Evolutionary conservation across 495 filamentous ascomycete genomes (phyloP).

Genomic region (Pseudevernia furfuracea): DNA sequence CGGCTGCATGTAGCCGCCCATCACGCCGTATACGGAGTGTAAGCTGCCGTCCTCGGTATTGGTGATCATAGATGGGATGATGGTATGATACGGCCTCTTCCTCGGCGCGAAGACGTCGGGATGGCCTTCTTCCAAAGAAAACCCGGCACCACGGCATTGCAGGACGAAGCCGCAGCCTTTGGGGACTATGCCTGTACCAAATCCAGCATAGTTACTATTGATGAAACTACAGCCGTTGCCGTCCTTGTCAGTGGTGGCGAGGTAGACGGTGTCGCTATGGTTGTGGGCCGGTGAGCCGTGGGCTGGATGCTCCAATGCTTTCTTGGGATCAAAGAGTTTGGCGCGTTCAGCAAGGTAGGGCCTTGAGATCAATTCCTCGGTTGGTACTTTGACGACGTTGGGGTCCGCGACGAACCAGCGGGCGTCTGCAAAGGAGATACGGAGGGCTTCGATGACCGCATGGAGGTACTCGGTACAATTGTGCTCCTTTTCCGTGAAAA

Average conservation of each 20-base stretch:
- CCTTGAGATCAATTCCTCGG: constrained; percentile 49
- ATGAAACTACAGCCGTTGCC: constrained; percentile 96
- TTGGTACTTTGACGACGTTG: constrained; percentile 56
- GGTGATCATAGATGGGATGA: constrained; percentile 88
- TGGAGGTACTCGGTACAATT: constrained; percentile 78
- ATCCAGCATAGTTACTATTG: constrained; percentile 88
- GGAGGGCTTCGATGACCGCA: constrained; percentile 78
- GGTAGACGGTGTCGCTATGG: constrained; percentile 86
- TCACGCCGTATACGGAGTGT: constrained; percentile 84
- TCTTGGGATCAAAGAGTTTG: constrained; percentile 56
- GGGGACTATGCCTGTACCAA: constrained; percentile 84
- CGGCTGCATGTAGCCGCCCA: constrained; percentile 99
- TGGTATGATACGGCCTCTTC: constrained; percentile 96
- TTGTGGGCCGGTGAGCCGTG: constrained; percentile 65
- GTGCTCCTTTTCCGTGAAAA: constrained; percentile 60
- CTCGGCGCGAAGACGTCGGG: constrained; percentile 71
- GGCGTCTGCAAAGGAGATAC: constrained; percentile 88
- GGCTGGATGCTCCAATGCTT: constrained; percentile 47
- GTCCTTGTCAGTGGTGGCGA: constrained; percentile 65
- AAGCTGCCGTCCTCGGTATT: constrained; percentile 61
- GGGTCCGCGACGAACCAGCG: constrained; percentile 87
- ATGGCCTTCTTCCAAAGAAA: constrained; percentile 57
- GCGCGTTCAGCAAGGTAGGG: constrained; percentile 62
- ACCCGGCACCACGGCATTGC: constrained; percentile 88
- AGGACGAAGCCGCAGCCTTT: constrained; percentile 79